phyloP scores from a whole-genome alignment of 169 alveolate genomes.

The Cryptosporidium meleagridis region DNA sequence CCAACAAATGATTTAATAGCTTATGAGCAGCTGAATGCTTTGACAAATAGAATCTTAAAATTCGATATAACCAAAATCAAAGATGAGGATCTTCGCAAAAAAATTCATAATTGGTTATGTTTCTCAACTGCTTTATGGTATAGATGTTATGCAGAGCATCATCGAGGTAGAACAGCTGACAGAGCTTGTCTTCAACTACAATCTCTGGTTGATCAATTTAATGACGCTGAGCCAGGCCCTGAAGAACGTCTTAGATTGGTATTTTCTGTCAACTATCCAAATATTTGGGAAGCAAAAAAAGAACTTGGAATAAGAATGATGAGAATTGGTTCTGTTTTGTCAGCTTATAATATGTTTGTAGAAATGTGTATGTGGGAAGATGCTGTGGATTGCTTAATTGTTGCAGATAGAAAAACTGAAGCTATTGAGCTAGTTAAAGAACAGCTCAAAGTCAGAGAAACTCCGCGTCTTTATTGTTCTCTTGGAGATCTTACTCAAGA shows the following conservation, averaged over 20 bases:
- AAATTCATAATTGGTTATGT: slow-evolving; percentile 84
- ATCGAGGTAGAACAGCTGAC: slow-evolving; percentile 83
- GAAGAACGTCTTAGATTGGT: slow-evolving; percentile 79
- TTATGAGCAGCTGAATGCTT: slow-evolving; percentile 63
- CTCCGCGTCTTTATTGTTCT: slow-evolving; percentile 90
- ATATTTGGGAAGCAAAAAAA: slow-evolving; percentile 80
- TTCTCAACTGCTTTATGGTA: slow-evolving; percentile 83
- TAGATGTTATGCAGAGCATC: slow-evolving; percentile 84
- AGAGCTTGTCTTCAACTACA: slow-evolving; percentile 85
- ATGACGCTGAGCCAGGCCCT: slow-evolving; percentile 82
- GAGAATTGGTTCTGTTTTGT: slow-evolving; percentile 83
- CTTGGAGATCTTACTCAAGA: slow-evolving; percentile 88
- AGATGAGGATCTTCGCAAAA: slow-evolving; percentile 79
- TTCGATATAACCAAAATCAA: slow-evolving; percentile 83
- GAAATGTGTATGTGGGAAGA: slow-evolving; percentile 90
- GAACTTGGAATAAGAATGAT: slow-evolving; percentile 84
- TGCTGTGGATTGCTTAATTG: slow-evolving; percentile 87
- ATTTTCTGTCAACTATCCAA: slow-evolving; percentile 81
- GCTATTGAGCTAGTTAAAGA: slow-evolving; percentile 86
- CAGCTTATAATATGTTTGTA: slow-evolving; percentile 89
- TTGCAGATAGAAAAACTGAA: slow-evolving; percentile 84
- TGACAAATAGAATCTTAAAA: slow-evolving; percentile 72
- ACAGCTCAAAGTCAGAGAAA: slow-evolving; percentile 80
- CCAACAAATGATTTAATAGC: slow-evolving; percentile 84
- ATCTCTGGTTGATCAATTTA: slow-evolving; percentile 84